Evolutionary conservation across 2,329 filamentous ascomycete genomes (phyloP).

Genomic region (Colletotrichum tofieldiae): DNA sequence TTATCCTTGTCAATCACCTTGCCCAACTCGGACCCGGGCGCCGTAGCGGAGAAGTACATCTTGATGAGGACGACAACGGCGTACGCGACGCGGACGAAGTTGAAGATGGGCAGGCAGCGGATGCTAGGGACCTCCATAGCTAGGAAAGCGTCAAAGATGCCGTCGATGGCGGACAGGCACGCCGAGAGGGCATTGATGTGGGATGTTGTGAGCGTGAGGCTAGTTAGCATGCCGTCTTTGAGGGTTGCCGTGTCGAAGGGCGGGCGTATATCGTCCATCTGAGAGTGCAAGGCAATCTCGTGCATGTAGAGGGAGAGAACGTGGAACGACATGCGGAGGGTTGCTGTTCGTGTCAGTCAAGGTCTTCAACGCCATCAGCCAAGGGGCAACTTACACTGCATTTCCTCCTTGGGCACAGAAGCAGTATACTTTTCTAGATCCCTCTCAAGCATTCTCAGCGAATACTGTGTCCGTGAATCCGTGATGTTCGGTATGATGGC

Average conservation of each 20-base stretch:
- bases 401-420: constrained; percentile 66
- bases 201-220: constrained; percentile 64
- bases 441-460: constrained; percentile 75
- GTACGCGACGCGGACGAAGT: constrained; percentile 81
- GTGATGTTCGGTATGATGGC: constrained; percentile 68
- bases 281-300: constrained; percentile 79
- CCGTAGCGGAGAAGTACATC: constrained; percentile 78
- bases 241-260: constrained; percentile 63
- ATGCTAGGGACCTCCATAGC: constrained; percentile 72
- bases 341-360: constrained; percentile 60
- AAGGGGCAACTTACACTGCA: constrained; percentile 67
- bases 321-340: constrained; percentile 75
- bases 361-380: not conserved
- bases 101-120: constrained; percentile 78
- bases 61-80: constrained; percentile 82
- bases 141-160: constrained; percentile 76
- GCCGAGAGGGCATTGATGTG: constrained; percentile 78
- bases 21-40: constrained; percentile 77
- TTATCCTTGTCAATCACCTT: constrained; percentile 78
- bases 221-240: constrained; percentile 59
- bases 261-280: constrained; percentile 68
- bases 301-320: constrained; percentile 82
- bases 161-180: constrained; percentile 78
- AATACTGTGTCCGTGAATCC: constrained; percentile 76
- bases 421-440: constrained; percentile 74